A percentile compares a stretch with the other conserved stretches of the same genome.
phyloP scores from a whole-genome alignment of 371 early-diverging fungal species.

The Coemansia linderi region DNA sequence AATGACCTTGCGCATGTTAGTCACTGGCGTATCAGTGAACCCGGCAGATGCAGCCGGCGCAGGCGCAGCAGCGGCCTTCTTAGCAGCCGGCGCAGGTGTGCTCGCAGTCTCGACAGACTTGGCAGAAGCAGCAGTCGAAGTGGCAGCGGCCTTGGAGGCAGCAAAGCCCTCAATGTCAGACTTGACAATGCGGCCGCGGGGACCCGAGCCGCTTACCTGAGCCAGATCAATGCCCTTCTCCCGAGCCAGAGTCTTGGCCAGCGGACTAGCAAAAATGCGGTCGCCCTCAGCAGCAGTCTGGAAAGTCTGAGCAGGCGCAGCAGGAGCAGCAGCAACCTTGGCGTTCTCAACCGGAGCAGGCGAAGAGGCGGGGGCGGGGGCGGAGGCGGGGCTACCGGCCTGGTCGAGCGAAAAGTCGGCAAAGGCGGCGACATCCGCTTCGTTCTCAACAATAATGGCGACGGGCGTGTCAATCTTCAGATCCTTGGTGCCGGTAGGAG shows the following conservation, averaged over 20 bases:
- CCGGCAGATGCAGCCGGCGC: conserved; percentile 31
- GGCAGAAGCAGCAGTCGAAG: conserved; percentile 26
- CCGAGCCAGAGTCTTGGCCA: conserved; percentile 85
- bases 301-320: conserved; percentile 14
- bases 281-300: conserved; percentile 44
- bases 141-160: conserved; percentile 20
- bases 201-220: conserved; percentile 86
- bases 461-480: conserved; percentile 84
- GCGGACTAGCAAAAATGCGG: conserved; percentile 85
- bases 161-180: conserved; percentile 79
- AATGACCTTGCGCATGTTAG: conserved; percentile 94
- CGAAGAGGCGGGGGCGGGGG: conserved; percentile 28
- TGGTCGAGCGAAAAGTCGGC: conserved; percentile 71
- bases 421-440: conserved; percentile 84
- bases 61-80: conserved; percentile 37
- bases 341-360: conserved; percentile 47
- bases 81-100: conserved; percentile 56
- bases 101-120: conserved; percentile 57
- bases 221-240: conserved; percentile 78
- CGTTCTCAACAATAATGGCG: conserved; percentile 88
- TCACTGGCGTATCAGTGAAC: conserved; percentile 52
- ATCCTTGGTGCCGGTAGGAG: conserved; percentile 85
- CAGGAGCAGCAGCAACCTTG: conserved; percentile 41
- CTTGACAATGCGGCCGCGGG: conserved; percentile 88
- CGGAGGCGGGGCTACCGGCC: conserved; percentile 43